Evolutionary conservation across 169 alveolate species (phyloP).

Genomic region (Perkinsus olseni): DNA sequence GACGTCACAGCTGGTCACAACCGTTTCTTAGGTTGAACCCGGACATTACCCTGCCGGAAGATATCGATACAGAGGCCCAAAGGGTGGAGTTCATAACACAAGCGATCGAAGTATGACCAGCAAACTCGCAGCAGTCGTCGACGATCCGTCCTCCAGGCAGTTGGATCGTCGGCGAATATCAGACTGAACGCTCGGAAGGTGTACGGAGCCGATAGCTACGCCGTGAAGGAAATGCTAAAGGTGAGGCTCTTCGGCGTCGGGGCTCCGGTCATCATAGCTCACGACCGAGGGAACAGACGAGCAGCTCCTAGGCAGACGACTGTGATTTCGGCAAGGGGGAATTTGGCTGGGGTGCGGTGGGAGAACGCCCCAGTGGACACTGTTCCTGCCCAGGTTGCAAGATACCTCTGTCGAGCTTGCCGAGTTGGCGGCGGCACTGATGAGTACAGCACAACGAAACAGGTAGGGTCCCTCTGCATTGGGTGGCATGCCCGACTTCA

Average conservation of each 20-base stretch:
- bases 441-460: no score
- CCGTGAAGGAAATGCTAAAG: conserved; percentile 73
- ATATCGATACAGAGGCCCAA: conserved; percentile 72
- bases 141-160: conserved; percentile 45
- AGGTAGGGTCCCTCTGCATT: no score
- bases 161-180: conserved; percentile 52
- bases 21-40: conserved; percentile 52
- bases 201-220: conserved; percentile 75
- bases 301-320: no score
- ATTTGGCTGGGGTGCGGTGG: not conserved
- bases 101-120: not conserved
- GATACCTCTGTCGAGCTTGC: no score
- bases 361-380: no score
- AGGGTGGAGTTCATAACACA: conserved; percentile 64
- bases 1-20: not conserved
- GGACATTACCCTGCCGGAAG: conserved; percentile 61
- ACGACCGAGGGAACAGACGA: no score
- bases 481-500: no score
- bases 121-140: not conserved
- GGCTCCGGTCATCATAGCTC: no score
- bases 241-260: no score
- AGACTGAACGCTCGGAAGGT: conserved; percentile 68
- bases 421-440: no score
- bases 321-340: not conserved
- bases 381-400: no score